A percentile compares a stretch with the other conserved stretches of the same genome.
Evolutionary conservation across 2,329 filamentous ascomycete genomes (phyloP).

Genomic region (Arthrobotrys sphaeroides): DNA sequence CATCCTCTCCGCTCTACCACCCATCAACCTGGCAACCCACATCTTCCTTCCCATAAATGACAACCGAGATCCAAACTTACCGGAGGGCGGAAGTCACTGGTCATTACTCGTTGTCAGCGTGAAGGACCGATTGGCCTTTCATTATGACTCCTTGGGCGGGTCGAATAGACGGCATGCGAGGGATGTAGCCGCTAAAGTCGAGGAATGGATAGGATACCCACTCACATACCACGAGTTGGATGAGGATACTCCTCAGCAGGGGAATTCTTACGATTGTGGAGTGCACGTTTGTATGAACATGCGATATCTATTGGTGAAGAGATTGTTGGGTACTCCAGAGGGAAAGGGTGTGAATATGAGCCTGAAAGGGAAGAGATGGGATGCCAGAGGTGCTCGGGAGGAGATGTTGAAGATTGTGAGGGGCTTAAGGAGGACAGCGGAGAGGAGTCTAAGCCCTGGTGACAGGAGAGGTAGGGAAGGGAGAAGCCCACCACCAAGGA

Average conservation of each 20-base stretch:
- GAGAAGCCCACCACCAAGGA: slow-evolving; percentile 55
- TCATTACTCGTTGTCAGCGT: slow-evolving; percentile 88
- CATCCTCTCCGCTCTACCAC: slow-evolving; percentile 73
- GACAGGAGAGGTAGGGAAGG: slow-evolving; percentile 53
- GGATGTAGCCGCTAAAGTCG: slow-evolving; percentile 74
- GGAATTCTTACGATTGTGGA: slow-evolving; percentile 91
- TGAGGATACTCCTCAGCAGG: slow-evolving; percentile 84
- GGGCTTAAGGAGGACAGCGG: slow-evolving; percentile 83
- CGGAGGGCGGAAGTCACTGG: slow-evolving; percentile 96
- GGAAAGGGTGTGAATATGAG: slow-evolving; percentile 93
- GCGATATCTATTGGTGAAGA: slow-evolving; percentile 88
- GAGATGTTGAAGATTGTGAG: slow-evolving; percentile 94
- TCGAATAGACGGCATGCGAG: slow-evolving; percentile 79
- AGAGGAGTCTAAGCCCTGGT: slow-evolving; percentile 67
- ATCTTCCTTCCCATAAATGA: slow-evolving; percentile 97
- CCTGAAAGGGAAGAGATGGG: slow-evolving; percentile 83
- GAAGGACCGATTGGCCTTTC: slow-evolving; percentile 90
- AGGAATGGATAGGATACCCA: slow-evolving; percentile 68
- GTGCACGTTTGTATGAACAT: slow-evolving; percentile 96
- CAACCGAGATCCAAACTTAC: slow-evolving; percentile 75
- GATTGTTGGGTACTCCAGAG: slow-evolving; percentile 79
- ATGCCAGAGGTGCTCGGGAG: slow-evolving; percentile 81
- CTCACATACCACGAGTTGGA: slow-evolving; percentile 80
- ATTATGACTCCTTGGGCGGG: slow-evolving; percentile 87
- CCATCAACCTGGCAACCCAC: slow-evolving; percentile 81